Conservation (phyloP, 2,329 filamentous ascomycete genomes). For the Aspergillus puulaauensis region DNA sequence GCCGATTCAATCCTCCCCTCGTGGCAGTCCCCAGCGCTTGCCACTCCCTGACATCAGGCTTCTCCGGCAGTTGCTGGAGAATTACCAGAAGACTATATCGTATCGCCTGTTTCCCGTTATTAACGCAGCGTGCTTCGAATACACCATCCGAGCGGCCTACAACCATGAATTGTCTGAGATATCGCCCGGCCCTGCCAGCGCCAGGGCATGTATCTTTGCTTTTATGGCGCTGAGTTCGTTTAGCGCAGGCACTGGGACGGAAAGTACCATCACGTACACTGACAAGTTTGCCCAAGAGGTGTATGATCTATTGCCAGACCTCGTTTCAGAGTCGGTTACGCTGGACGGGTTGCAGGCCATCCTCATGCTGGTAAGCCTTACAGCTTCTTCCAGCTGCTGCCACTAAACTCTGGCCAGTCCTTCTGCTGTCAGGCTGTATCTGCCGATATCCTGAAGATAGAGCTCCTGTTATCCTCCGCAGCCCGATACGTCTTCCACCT, state of each 20-base stretch:
- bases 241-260: background rate
- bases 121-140: constrained; percentile 2
- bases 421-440: background rate
- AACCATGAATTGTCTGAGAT: background rate
- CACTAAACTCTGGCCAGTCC: background rate
- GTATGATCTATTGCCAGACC: background rate
- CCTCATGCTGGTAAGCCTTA: constrained; percentile 6
- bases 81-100: background rate
- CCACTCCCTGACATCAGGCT: background rate
- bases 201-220: constrained; percentile 12
- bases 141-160: constrained; percentile 10
- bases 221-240: constrained; percentile 8
- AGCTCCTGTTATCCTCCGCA: background rate
- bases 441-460: constrained; percentile 1
- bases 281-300: background rate
- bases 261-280: background rate
- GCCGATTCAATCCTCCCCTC: background rate
- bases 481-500: constrained; percentile 13
- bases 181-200: background rate
- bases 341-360: constrained; percentile 14
- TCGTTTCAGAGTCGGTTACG: constrained; percentile 3
- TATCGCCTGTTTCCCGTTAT: constrained; percentile 5
- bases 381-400: no score
- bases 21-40: background rate
- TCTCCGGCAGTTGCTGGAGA: background rate